These are phyloP conservation scores for Cystobasidium onofrii DNA, from an alignment of 768 basidiomycete genomes.

Conservation along the genomic window DNA sequence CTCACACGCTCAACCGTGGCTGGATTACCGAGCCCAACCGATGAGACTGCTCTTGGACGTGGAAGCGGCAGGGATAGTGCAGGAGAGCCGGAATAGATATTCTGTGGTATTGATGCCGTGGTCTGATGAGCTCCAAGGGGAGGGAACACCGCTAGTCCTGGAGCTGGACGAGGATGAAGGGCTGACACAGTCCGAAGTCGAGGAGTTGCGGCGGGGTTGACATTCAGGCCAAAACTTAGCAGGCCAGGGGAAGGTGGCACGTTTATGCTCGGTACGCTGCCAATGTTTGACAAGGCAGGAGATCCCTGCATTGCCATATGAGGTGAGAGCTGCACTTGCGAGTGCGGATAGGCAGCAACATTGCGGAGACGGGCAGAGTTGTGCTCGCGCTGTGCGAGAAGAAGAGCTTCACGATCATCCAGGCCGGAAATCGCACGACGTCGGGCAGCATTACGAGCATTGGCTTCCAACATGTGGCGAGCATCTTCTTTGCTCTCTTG, in stretches of 20 bases:
- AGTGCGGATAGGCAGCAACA: not conserved
- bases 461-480: not conserved
- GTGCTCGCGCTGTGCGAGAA: not conserved
- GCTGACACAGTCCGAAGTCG: not conserved
- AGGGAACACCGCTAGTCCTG: not conserved
- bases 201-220: not conserved
- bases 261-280: not conserved
- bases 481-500: constrained; percentile 2
- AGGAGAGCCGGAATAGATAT: not conserved
- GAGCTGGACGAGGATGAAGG: not conserved
- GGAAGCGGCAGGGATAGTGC: not conserved
- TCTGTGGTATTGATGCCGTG: not conserved
- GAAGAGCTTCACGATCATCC: not conserved
- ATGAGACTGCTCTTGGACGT: not conserved
- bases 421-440: constrained; percentile 11
- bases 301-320: not conserved
- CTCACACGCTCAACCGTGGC: not conserved
- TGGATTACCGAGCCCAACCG: not conserved
- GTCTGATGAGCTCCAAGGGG: not conserved
- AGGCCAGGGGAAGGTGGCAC: not conserved
- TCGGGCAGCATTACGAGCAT: not conserved
- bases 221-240: not conserved
- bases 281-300: not conserved
- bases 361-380: not conserved
- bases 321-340: not conserved